Base-by-base conservation (phyloP, 768 basidiomycete species). In the Agaricus blazei region DNA sequence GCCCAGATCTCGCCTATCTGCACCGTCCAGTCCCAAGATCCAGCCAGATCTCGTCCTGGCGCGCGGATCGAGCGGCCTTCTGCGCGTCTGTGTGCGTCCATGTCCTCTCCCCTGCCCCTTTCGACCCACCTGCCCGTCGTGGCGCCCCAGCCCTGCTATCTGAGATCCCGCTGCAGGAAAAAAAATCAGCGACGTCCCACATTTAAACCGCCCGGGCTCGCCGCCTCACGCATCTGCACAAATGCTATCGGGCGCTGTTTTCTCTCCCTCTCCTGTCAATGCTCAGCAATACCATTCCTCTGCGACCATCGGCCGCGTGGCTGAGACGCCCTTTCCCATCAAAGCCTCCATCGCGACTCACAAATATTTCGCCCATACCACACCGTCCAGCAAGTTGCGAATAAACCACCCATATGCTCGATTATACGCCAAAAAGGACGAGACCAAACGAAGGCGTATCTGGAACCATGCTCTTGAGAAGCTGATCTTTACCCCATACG, bases 381-480 rank as follows among this genome's bases (percentile, higher is more conserved):
- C 34, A 8, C 11, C 56, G 1, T 48, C 61, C 11, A 54, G 56
- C 41, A 61, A 54, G 37, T 52, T 61, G 41, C 61, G 66, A 27
- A 76, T 87, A 54, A 70, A 78, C 0, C 85, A 87, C 58, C 87
- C 87, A 0, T 88, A 88, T 58, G 83, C 87, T 4, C 81, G 87
- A 54, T 75, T 88, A 9, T 79, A 81, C 59, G 83, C 84, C 3
- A 84, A 83, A 64, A 82, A 82, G 45, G 77, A 80, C 47, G 78
- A 78, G 47, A 74, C 78, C 4, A 88, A 88, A 68, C 81, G 84
- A 3, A 78, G 87, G 15, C 85, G 83, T 64, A 85, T 87, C 14
- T 90, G 88, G 88, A 85, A 84, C 48, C 88, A 88, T 59, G 81
- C 82, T 1, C 78, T 88, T 55, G 88, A 90, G 68, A 88, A 88